Evolutionary conservation across 2,329 filamentous ascomycete genomes (phyloP).

Genomic region (Xenoacremonium recifei): DNA sequence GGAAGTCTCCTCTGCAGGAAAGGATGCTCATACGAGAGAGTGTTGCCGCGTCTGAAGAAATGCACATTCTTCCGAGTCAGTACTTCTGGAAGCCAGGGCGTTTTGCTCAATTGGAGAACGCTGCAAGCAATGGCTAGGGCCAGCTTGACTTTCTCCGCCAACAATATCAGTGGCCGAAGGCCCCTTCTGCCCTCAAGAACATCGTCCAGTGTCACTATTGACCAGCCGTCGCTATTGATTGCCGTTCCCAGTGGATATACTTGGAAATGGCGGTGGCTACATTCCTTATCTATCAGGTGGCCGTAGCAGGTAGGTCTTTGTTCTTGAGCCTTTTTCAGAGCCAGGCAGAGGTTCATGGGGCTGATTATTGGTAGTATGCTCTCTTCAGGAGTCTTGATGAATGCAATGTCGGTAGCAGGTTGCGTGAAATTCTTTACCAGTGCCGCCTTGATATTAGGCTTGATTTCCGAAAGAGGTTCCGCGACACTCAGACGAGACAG

Average conservation of each 20-base stretch:
- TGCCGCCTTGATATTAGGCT: not conserved
- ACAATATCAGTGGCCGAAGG: not conserved
- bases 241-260: constrained; percentile 1
- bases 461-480: not conserved
- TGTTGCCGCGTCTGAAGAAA: constrained; percentile 5
- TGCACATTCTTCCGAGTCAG: constrained; percentile 1
- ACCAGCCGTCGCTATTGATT: constrained; percentile 4
- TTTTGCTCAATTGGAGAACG: constrained; percentile 17
- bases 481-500: not conserved
- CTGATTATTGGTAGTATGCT: fast-evolving
- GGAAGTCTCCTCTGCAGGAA: constrained; percentile 2
- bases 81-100: constrained; percentile 10
- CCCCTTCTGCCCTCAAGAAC: constrained; percentile 1
- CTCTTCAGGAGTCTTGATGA: not conserved
- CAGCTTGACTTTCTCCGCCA: constrained; percentile 6
- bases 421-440: not conserved
- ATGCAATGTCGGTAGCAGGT: constrained; percentile 1
- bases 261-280: constrained; percentile 1
- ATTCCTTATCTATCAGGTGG: constrained; percentile 4
- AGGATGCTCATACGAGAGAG: not conserved
- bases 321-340: not conserved
- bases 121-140: constrained; percentile 12
- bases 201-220: constrained; percentile 5
- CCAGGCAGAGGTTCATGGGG: constrained; percentile 6
- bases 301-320: constrained; percentile 7